Conservation (phyloP, 441 rosid genomes). For the Flueggea neowawraea region DNA sequence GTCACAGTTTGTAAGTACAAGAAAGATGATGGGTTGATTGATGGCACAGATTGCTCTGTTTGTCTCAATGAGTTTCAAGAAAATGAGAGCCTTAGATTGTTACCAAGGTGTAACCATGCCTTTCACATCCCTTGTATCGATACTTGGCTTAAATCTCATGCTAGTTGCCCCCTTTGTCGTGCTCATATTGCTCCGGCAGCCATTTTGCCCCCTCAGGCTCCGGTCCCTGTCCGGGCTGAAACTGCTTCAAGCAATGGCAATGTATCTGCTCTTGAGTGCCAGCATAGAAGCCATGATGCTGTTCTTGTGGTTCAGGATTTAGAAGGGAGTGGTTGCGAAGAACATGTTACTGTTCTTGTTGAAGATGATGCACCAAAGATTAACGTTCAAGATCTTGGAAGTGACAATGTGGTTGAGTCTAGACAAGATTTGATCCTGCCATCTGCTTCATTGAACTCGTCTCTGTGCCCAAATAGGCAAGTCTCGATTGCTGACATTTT, state of each 20-base stretch:
- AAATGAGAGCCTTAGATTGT: slow-evolving; percentile 53
- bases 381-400: slow-evolving; percentile 12
- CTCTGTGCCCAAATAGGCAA: slow-evolving; percentile 13
- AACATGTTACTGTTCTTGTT: slow-evolving; percentile 6
- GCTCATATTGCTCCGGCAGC: slow-evolving; percentile 32
- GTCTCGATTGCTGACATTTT: slow-evolving; percentile 38
- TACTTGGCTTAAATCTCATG: slow-evolving; percentile 78
- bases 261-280: slow-evolving; percentile 16
- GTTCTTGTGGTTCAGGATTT: slow-evolving; percentile 37
- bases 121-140: slow-evolving; percentile 89
- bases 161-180: slow-evolving; percentile 87
- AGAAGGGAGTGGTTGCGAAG: slow-evolving; percentile 21
- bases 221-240: neutral
- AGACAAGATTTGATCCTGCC: slow-evolving; percentile 15
- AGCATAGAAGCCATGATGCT: slow-evolving; percentile 13
- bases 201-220: slow-evolving; percentile 1
- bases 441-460: slow-evolving; percentile 50
- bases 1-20: slow-evolving; percentile 51
- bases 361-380: slow-evolving; percentile 16
- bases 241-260: neutral
- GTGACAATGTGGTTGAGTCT: slow-evolving; percentile 3
- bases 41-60: slow-evolving; percentile 67
- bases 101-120: slow-evolving; percentile 84
- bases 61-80: slow-evolving; percentile 76
- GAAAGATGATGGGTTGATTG: slow-evolving; percentile 45